These are phyloP conservation scores for Wickerhamiella sorbophila DNA, from an alignment of 805 yeast genomes.

Conservation along the genomic window DNA sequence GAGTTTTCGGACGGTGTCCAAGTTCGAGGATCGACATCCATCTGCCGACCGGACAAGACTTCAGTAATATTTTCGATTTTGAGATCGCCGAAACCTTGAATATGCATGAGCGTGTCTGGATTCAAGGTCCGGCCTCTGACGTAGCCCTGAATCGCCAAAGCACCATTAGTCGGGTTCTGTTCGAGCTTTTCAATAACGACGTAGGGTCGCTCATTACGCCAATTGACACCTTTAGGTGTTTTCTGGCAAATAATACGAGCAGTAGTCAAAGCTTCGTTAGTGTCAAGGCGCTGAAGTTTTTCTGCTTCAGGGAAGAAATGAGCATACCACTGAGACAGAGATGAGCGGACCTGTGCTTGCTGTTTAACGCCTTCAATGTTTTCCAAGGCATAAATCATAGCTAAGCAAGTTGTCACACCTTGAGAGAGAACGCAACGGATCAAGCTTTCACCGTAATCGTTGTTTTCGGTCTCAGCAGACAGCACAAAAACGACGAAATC, in stretches of 20 bases:
- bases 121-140: conserved; percentile 66
- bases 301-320: conserved; percentile 76
- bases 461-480: conserved; percentile 76
- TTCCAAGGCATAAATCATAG: conserved; percentile 63
- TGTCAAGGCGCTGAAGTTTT: conserved; percentile 57
- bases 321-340: conserved; percentile 48
- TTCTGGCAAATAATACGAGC: conserved; percentile 70
- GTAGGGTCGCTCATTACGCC: conserved; percentile 93
- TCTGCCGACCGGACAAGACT: conserved; percentile 18
- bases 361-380: conserved; percentile 56
- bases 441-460: conserved; percentile 74
- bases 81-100: conserved; percentile 85
- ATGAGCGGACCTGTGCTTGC: conserved; percentile 53
- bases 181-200: conserved; percentile 54
- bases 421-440: conserved; percentile 80
- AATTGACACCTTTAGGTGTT: conserved; percentile 67
- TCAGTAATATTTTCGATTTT: conserved; percentile 53
- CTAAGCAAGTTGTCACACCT: conserved; percentile 73
- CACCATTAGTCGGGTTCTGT: conserved; percentile 26
- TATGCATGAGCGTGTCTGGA: conserved; percentile 62
- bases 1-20: conserved; percentile 20
- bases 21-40: conserved; percentile 21
- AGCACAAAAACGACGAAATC: conserved; percentile 85
- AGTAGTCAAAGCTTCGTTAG: conserved; percentile 57
- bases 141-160: conserved; percentile 58